Base-by-base conservation (phyloP, 139 green algal species). In the Chlorella sp. region DNA sequence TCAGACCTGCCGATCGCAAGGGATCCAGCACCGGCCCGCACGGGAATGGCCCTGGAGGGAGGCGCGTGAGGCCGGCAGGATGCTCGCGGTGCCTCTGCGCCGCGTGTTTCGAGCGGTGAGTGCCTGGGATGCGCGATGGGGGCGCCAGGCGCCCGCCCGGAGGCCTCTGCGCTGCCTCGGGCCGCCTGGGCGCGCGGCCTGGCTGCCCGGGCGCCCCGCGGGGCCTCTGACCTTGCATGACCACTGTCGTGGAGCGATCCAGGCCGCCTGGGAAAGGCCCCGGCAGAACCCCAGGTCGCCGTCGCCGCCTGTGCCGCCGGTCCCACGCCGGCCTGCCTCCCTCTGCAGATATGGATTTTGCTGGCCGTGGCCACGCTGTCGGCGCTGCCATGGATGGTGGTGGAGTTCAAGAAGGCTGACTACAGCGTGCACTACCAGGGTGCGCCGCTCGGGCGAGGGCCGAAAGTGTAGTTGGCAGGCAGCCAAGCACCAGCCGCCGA, bases 321-420 rank as follows among this genome's bases (percentile, higher is more conserved):
- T 60, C 67, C 67, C 2, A 41, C 67, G 60, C 60, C 60, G 5
- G 60, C n/a, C 32, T 17, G 1, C 67, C 7, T 3, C 38, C 64
- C 82, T 62, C 3, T 71, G 41, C 71, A 87, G 87, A n/a, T 90
- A 9, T 90, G 87, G 87, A 78, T 90, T 32, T 34, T 90, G 65
- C 75, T 90, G 39, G 86, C 90, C 16, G 68, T 87, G 26, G 80
- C 67, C 5, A 93, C 91, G 15, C 81, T 98, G 38, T 86, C 89
- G 18, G 91, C 92, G 0, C 82, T 98, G 69, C 95, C 95, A 1
- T 88, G 94, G 80, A 93, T 94, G 32, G 91, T 98, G 3, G 93
- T 94, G 75, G 93, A 97, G 80, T 96, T 97, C 78, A 93, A 91
- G 34, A 91, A 92, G 44, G 81, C 89, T 25, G 36, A 90, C 38